phyloP scores from a whole-genome alignment of 2,329 filamentous ascomycete species.

The Aspergillus transmontanensis region DNA sequence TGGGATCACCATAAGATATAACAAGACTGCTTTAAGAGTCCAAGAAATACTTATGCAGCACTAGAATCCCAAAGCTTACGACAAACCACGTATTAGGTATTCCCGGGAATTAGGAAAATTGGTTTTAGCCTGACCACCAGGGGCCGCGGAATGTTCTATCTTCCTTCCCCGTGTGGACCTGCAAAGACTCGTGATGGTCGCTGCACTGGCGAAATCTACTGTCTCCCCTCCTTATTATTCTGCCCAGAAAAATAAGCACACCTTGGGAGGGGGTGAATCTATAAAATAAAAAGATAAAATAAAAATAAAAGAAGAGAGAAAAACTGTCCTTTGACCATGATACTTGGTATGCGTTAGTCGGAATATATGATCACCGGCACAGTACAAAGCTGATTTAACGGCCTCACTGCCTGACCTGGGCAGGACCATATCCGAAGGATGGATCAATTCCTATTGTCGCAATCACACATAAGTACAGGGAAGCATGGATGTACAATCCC shows the following conservation, averaged over 20 bases:
- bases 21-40: not conserved
- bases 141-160: constrained; percentile 24
- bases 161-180: constrained; percentile 18
- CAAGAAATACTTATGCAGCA: not conserved
- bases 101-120: constrained; percentile 24
- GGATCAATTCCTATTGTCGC: not conserved
- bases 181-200: not conserved
- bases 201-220: not conserved
- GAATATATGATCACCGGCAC: not conserved
- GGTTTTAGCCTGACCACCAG: constrained; percentile 20
- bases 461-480: not conserved
- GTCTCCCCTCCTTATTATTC: not conserved
- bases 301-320: not conserved
- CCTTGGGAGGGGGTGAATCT: too few species aligned
- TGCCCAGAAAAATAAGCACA: not conserved
- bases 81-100: constrained; percentile 15
- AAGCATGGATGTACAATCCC: not conserved
- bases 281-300: too few species aligned
- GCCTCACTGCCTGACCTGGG: not conserved
- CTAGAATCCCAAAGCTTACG: not conserved
- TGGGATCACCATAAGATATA: not conserved
- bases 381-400: not conserved
- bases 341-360: not conserved
- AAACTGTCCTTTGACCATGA: not conserved
- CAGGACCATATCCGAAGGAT: not conserved